Base-by-base conservation (phyloP, 1,139 yeast species). In the Hyphopichia wangnamkhiaoensis region DNA sequence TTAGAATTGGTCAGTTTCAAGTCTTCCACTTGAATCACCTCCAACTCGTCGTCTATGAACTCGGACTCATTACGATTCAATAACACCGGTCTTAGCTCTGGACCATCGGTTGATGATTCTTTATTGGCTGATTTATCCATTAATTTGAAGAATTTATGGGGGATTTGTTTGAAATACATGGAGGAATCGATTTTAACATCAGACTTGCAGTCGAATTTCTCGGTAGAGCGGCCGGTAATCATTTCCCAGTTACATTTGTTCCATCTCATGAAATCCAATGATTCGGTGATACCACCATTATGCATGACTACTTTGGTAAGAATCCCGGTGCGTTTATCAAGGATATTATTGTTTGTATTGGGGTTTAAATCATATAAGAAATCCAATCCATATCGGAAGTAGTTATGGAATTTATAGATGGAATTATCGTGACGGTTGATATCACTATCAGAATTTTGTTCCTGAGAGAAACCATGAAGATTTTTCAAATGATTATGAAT, bases 351-450 rank as follows among this genome's bases (percentile, higher is more conserved):
- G 35, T 42, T 46, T 3, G 42, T 41, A 44, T 64, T 65, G 7
- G 29, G n/a, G 12, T 33, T 33, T 33, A 73, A 52, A 41, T 73
- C 73, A 50, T 78, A 80, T 27, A 79, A 55, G 5, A 79, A 56
- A 52, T 80, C 85, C 33, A 80, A 54, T 0, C 86, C 86, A 41
- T 57, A 64, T 20, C 65, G 56, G 53, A 70, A 80, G 52, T 80
- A 80, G 50, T 79, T 80, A 54, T 80, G 84, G 47, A 79, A 76
- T 44, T 72, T 74, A 46, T 54, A 58, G 34, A 59, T 57, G 9
- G 58, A 46, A 19, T 47, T 48, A 14, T 56, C 50, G 28, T 39
- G 29, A 9, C 27, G 35, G 25, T 50, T 46, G n/a, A n/a, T n/a
- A 4, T 13, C 13, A 26, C 42, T 34, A 25, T 37, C 46, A 10